Evolutionary conservation across 306 rosid species (phyloP).

Genomic region (Prunus dulcis): DNA sequence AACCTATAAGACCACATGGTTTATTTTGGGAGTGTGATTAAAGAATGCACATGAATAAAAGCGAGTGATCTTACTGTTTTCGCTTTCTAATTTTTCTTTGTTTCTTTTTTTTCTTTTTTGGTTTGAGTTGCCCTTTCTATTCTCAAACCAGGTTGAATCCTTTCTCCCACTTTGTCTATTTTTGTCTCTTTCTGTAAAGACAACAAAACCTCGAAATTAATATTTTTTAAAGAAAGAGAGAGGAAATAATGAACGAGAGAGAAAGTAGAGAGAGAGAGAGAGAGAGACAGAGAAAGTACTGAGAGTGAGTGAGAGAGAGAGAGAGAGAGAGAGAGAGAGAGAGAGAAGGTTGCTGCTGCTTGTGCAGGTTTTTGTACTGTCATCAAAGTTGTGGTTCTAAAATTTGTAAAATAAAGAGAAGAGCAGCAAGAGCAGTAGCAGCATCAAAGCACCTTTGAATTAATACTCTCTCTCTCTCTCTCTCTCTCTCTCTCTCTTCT

Average conservation of each 20-base stretch:
- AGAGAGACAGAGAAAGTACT: not conserved
- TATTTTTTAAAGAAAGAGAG: not conserved
- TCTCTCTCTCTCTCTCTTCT: not conserved
- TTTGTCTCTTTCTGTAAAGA: constrained; percentile 29
- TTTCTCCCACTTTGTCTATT: constrained; percentile 18
- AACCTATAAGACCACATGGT: not conserved
- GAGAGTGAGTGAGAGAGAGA: not conserved
- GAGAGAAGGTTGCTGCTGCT: not conserved
- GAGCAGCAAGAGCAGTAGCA: not conserved
- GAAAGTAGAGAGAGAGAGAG: not conserved
- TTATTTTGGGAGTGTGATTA: not conserved
- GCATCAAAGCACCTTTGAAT: not conserved
- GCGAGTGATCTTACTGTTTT: not conserved
- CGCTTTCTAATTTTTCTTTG: not conserved
- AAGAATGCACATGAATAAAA: not conserved
- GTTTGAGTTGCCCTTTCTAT: not conserved
- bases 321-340: not conserved
- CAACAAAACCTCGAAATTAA: constrained; percentile 1
- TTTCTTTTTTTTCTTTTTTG: not conserved
- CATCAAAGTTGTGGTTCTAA: constrained; percentile 21
- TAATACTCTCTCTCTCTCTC: not conserved
- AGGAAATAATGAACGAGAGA: not conserved
- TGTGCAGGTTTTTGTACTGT: constrained; percentile 12
- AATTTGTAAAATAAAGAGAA: not conserved
- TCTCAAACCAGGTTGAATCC: constrained; percentile 16